Evolutionary conservation across 2,329 filamentous ascomycete species (phyloP).

Genomic region (Aspergillus quadricinctus): DNA sequence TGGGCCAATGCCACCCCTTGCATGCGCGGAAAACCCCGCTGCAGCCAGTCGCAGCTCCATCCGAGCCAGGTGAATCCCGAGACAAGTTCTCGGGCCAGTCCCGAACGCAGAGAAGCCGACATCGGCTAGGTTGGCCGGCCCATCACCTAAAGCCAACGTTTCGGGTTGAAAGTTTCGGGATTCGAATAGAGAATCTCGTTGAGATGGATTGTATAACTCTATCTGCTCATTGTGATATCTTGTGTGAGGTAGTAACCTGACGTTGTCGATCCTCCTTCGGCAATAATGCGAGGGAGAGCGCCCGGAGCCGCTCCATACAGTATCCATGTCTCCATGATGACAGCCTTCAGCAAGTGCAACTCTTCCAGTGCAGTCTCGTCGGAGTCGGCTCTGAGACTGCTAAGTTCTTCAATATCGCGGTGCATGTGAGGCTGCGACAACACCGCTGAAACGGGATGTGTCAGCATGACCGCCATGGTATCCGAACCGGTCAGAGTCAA

Average conservation of each 20-base stretch:
- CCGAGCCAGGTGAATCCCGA: constrained; percentile 62
- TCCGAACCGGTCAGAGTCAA: constrained; percentile 49
- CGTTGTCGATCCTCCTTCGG: constrained; percentile 40
- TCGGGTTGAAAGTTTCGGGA: constrained; percentile 48
- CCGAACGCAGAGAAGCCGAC: constrained; percentile 64
- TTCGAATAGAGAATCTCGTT: constrained; percentile 47
- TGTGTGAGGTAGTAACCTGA: constrained; percentile 44
- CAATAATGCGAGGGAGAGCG: constrained; percentile 50
- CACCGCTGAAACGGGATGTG: constrained; percentile 43
- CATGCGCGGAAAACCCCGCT: constrained; percentile 46
- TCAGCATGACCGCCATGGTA: constrained; percentile 47
- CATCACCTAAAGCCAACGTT: constrained; percentile 45
- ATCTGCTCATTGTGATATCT: constrained; percentile 49
- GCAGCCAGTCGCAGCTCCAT: constrained; percentile 52
- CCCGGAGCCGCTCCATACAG: constrained; percentile 56
- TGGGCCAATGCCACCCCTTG: constrained; percentile 5
- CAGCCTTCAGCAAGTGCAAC: constrained; percentile 52
- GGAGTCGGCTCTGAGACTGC: constrained; percentile 29
- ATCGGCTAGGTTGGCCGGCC: constrained; percentile 22
- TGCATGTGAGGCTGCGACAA: constrained; percentile 29
- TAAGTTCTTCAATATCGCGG: constrained; percentile 46
- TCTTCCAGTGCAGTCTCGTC: constrained; percentile 44
- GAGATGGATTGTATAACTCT: constrained; percentile 52
- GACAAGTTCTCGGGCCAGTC: constrained; percentile 61
- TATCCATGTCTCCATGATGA: constrained; percentile 57